Evolutionary conservation across 2,329 filamentous ascomycete genomes (phyloP).

Genomic region (Claviceps maximensis): DNA sequence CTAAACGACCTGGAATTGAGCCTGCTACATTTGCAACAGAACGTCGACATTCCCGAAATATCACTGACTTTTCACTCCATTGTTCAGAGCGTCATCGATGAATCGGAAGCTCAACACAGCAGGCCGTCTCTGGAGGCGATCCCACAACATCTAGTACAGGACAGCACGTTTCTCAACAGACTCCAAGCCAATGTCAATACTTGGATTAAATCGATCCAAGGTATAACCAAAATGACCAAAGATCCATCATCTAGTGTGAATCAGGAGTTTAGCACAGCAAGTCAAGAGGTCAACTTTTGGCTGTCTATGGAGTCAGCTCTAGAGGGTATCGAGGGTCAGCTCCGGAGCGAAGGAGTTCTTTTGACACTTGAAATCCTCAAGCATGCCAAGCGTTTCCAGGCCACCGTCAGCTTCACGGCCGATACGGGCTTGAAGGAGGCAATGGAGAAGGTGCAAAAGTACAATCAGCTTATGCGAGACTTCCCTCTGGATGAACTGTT

Average conservation of each 20-base stretch:
- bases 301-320: constrained; percentile 89
- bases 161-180: constrained; percentile 86
- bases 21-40: constrained; percentile 85
- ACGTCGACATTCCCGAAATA: constrained; percentile 92
- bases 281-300: constrained; percentile 99
- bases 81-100: constrained; percentile 73
- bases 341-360: constrained; percentile 76
- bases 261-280: constrained; percentile 54
- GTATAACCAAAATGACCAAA: constrained; percentile 85
- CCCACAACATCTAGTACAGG: constrained; percentile 60
- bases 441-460: constrained; percentile 92
- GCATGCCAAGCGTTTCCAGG: constrained; percentile 95
- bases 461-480: constrained; percentile 97
- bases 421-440: constrained; percentile 95
- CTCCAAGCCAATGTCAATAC: constrained; percentile 87
- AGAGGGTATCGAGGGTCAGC: constrained; percentile 80
- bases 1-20: constrained; percentile 89
- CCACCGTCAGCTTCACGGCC: constrained; percentile 89
- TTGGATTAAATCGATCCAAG: constrained; percentile 98
- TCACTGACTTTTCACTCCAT: constrained; percentile 78
- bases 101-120: constrained; percentile 52
- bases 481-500: constrained; percentile 92
- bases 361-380: constrained; percentile 91
- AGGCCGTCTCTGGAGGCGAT: constrained; percentile 71
- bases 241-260: constrained; percentile 55